Percentiles rank a stretch among this genome's conserved stretches.
These are phyloP conservation scores for Phanerochaete sordida DNA, from an alignment of 768 basidiomycete genomes.

Conservation along the genomic window DNA sequence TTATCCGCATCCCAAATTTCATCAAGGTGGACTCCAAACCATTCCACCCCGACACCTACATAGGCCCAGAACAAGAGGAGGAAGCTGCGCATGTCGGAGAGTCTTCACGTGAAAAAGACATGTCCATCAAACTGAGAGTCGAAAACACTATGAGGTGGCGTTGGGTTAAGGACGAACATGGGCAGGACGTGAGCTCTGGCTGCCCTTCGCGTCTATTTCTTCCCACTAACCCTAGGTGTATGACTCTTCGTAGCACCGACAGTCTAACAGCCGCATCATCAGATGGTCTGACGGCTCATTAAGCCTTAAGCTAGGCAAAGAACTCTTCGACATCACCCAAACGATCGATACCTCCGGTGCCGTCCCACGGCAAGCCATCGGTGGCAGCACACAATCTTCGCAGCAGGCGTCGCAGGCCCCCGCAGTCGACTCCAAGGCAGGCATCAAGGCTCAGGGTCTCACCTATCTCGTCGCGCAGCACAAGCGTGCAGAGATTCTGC, in stretches of 20 bases:
- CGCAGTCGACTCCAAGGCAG: not conserved
- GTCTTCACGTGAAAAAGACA: conserved; percentile 70
- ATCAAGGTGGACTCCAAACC: conserved; percentile 87
- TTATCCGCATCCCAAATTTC: conserved; percentile 91
- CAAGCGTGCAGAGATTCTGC: conserved; percentile 81
- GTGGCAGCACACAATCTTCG: conserved; percentile 37
- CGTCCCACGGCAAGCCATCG: conserved; percentile 54
- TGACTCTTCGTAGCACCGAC: conserved; percentile 52
- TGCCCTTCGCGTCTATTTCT: not conserved
- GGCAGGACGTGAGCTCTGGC: conserved; percentile 64
- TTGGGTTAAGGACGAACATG: conserved; percentile 78
- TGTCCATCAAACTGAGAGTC: conserved; percentile 83
- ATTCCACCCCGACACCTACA: conserved; percentile 83
- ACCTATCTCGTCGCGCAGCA: conserved; percentile 91
- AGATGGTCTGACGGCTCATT: conserved; percentile 95
- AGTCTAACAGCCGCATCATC: conserved; percentile 89
- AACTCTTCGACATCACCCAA: conserved; percentile 88
- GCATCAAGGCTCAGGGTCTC: conserved; percentile 56
- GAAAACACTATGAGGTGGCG: conserved; percentile 96
- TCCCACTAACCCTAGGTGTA: not conserved
- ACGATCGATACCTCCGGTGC: conserved; percentile 75
- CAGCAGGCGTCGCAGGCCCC: conserved; percentile 25
- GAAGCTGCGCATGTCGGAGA: conserved; percentile 57
- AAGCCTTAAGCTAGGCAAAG: conserved; percentile 88
- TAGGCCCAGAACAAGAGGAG: conserved; percentile 77